A percentile compares a stretch with the other conserved stretches of the same genome.
Conservation (phyloP, 2,329 filamentous ascomycete species). For the Cladosporium sp. region DNA sequence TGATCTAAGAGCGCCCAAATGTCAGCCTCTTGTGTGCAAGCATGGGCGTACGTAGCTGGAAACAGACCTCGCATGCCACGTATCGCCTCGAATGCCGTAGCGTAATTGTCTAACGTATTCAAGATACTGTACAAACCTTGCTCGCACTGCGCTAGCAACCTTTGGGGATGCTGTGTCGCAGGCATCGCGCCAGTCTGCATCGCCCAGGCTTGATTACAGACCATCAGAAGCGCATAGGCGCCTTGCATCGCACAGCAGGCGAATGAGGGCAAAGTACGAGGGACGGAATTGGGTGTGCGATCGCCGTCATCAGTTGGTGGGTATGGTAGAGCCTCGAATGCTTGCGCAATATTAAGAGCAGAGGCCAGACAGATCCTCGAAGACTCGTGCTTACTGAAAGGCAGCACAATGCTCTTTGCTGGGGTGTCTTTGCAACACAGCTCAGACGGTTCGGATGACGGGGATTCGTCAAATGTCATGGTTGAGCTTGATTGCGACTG, state of each 20-base stretch:
- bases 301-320: slow-evolving; percentile 39
- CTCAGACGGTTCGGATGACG: neutral
- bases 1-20: neutral
- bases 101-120: slow-evolving; percentile 22
- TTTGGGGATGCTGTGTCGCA: slow-evolving; percentile 2
- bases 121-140: slow-evolving; percentile 20
- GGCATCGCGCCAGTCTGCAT: slow-evolving; percentile 13
- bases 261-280: slow-evolving; percentile 49
- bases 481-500: slow-evolving; percentile 19
- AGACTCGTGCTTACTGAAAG: slow-evolving; percentile 50
- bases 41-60: neutral
- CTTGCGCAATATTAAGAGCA: slow-evolving; percentile 50
- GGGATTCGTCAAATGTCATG: neutral
- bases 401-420: slow-evolving; percentile 30
- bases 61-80: slow-evolving; percentile 26
- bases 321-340: slow-evolving; percentile 50
- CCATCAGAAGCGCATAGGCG: slow-evolving; percentile 49
- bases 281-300: slow-evolving; percentile 17
- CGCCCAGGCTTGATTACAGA: slow-evolving; percentile 30
- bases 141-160: slow-evolving; percentile 19
- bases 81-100: slow-evolving; percentile 24
- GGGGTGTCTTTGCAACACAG: neutral
- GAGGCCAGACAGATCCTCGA: slow-evolving; percentile 53
- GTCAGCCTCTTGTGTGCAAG: neutral
- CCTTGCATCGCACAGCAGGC: slow-evolving; percentile 50